phyloP scores from a whole-genome alignment of 768 basidiomycete species.

The Epithele typhae region DNA sequence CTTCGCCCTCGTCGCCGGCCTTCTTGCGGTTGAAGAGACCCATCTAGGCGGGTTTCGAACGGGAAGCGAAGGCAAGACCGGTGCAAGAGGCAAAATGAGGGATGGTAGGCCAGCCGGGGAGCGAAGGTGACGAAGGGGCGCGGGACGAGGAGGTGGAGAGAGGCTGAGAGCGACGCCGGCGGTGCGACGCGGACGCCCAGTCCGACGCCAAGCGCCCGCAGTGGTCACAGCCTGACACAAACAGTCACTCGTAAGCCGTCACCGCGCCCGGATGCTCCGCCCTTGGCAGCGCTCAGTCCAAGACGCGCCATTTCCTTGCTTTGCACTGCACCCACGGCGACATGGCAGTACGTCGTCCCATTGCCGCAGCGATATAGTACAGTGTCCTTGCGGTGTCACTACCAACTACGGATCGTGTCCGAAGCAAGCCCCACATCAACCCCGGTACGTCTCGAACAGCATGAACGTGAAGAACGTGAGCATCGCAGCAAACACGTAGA shows the following conservation, averaged over 20 bases:
- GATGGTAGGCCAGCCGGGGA: neutral
- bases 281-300: no score
- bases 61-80: neutral
- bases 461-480: slow-evolving; percentile 34
- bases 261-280: no score
- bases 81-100: neutral
- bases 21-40: slow-evolving; percentile 30
- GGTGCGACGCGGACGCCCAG: neutral
- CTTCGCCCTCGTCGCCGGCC: slow-evolving; percentile 27
- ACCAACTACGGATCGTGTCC: no score
- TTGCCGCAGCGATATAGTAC: no score
- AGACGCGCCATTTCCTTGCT: no score
- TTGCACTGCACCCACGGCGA: no score
- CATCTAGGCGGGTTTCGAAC: slow-evolving; percentile 16
- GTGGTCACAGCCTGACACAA: neutral
- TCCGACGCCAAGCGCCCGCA: neutral
- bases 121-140: neutral
- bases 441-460: slow-evolving; percentile 27
- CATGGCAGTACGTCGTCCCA: no score
- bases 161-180: slow-evolving; percentile 4
- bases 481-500: slow-evolving; percentile 74
- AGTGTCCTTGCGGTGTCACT: no score
- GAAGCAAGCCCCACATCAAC: no score
- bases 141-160: neutral
- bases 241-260: neutral